A percentile compares a stretch with the other conserved stretches of the same genome.
phyloP scores from a whole-genome alignment of 2,329 filamentous ascomycete genomes.

The Aspergillus melleus region DNA sequence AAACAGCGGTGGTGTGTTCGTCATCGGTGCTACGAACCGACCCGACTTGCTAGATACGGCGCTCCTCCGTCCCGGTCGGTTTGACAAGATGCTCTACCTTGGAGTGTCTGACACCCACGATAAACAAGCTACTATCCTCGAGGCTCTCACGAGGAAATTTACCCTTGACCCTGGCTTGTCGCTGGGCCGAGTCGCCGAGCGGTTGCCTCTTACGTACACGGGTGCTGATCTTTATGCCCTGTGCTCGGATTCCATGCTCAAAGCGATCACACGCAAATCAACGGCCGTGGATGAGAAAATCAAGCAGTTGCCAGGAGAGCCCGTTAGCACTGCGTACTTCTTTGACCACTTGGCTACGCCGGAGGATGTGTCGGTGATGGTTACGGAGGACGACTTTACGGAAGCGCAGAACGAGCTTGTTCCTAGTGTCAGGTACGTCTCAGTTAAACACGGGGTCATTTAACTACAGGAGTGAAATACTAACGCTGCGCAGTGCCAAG shows the following conservation, averaged over 20 bases:
- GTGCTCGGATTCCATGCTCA: conserved; percentile 98
- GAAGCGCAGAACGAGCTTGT: conserved; percentile 81
- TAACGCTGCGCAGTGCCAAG: conserved; percentile 63
- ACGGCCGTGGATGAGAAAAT: conserved; percentile 82
- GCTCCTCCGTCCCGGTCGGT: conserved; percentile 81
- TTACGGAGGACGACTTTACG: conserved; percentile 84
- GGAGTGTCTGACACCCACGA: conserved; percentile 96
- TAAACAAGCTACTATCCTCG: conserved; percentile 91
- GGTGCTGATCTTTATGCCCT: conserved; percentile 96
- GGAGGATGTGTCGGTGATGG: conserved; percentile 82
- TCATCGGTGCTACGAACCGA: conserved; percentile 93
- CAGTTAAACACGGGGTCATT: background rate
- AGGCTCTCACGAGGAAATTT: conserved; percentile 94
- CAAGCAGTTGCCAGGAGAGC: conserved; percentile 56
- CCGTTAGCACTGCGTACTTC: conserved; percentile 84
- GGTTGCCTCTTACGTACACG: conserved; percentile 91
- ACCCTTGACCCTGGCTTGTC: conserved; percentile 77
- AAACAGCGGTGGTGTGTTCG: conserved; percentile 79
- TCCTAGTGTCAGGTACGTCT: conserved; percentile 69
- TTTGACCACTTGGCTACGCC: conserved; percentile 88
- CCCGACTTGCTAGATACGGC: conserved; percentile 92
- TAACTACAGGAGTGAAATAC: conserved; percentile 8
- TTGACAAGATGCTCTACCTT: conserved; percentile 98
- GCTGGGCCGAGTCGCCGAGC: conserved; percentile 69
- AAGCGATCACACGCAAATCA: conserved; percentile 91